Percentiles rank a stretch among this genome's conserved stretches.
These are phyloP conservation scores for Globisporangium middletonii DNA, from an alignment of 352 stramenopile species.

Conservation along the genomic window DNA sequence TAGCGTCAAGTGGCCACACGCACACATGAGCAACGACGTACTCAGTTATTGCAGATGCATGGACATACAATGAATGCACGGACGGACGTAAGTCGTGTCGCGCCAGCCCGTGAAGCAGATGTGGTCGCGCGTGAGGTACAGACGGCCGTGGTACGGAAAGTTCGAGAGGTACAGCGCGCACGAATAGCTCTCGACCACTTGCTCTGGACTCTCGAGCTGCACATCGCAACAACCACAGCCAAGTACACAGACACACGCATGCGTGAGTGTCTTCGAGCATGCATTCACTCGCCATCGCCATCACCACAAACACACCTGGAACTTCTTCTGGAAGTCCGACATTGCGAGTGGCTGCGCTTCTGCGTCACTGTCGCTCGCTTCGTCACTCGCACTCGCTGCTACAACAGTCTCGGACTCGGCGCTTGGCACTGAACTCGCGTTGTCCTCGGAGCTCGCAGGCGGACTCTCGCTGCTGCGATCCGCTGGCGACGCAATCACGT, in stretches of 20 bases:
- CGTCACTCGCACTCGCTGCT: slow-evolving; percentile 6
- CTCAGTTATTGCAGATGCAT: not conserved
- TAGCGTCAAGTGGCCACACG: not conserved
- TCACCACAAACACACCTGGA: slow-evolving; percentile 38
- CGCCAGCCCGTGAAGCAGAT: slow-evolving; percentile 82
- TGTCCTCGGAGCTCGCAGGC: not conserved
- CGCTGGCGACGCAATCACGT: slow-evolving; percentile 5
- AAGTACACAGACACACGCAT: not conserved
- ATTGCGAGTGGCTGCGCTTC: slow-evolving; percentile 43
- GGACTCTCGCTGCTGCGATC: not conserved
- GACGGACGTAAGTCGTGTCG: slow-evolving; percentile 71
- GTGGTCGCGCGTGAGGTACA: slow-evolving; percentile 71
- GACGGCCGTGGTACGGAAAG: slow-evolving; percentile 72
- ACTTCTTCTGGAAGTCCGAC: slow-evolving; percentile 80
- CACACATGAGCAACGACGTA: not conserved
- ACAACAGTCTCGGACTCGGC: not conserved
- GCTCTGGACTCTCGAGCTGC: slow-evolving; percentile 57
- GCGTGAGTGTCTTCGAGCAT: not conserved
- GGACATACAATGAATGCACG: not conserved
- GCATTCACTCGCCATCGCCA: not conserved
- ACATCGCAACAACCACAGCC: not conserved
- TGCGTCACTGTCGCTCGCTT: slow-evolving; percentile 17
- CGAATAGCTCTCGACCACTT: slow-evolving; percentile 82
- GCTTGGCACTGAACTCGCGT: not conserved
- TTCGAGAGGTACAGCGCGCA: slow-evolving; percentile 76